These are phyloP conservation scores for Ustilago crameri DNA, from an alignment of 1,284 basidiomycete species.

Conservation along the genomic window DNA sequence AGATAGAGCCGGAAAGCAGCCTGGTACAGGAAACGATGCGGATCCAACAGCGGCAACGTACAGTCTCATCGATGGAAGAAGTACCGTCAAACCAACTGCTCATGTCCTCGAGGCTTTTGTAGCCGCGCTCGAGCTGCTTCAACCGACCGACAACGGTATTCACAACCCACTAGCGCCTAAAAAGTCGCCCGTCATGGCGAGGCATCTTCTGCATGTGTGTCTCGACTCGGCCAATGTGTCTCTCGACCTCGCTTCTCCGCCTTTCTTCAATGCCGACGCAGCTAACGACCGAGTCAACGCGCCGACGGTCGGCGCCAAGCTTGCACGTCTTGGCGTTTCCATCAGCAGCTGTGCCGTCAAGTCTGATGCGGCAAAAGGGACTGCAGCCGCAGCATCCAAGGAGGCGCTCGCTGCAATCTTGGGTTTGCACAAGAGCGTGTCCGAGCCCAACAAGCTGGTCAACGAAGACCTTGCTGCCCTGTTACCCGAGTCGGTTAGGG, in stretches of 20 bases:
- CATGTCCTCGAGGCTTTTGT: conserved; percentile 43
- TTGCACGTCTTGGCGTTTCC: conserved; percentile 25
- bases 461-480: conserved; percentile 35
- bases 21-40: not conserved
- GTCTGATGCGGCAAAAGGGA: not conserved
- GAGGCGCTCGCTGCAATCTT: conserved; percentile 34
- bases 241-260: conserved; percentile 26
- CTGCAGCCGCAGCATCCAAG: conserved; percentile 5
- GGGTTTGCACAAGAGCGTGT: conserved; percentile 35
- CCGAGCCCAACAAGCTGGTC: conserved; percentile 32
- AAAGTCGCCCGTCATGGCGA: conserved; percentile 33
- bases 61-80: conserved; percentile 17
- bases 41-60: conserved; percentile 14
- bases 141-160: conserved; percentile 12
- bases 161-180: conserved; percentile 33
- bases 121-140: conserved; percentile 42
- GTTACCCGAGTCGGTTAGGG: conserved; percentile 24
- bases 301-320: conserved; percentile 6
- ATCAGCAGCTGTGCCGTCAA: conserved; percentile 44
- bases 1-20: not conserved
- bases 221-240: conserved; percentile 22
- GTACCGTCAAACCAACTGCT: conserved; percentile 26
- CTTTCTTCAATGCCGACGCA: conserved; percentile 31
- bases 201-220: conserved; percentile 39
- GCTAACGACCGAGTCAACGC: conserved; percentile 26